Evolutionary conservation across 495 filamentous ascomycete species (phyloP), one percentile per base, ranked within the genome.

Genomic region (Aspergillus homomorphus): DNA sequence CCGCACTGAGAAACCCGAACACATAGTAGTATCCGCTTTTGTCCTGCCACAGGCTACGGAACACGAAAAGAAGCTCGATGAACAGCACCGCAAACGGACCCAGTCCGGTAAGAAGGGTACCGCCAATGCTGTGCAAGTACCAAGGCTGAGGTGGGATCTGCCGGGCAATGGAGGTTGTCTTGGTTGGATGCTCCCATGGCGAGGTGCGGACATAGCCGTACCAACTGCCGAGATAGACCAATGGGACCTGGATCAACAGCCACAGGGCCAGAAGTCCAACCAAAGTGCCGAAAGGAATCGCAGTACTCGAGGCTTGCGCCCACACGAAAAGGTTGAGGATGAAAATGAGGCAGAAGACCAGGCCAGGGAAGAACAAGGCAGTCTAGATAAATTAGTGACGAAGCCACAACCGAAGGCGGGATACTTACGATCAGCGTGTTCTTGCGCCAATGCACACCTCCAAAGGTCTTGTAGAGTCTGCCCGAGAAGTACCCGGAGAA

Each of bases 11-110:
- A 78, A 95, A 97, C 9, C 92, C 92, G 72, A 95, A 96, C 42
- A 97, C 86, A 71, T 97, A 97, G 70, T 96, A 96, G 66, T 95
- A 97, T 14, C 89, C 90, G 65, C 85, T 90, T 75, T 96, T 96
- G 66, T 96, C 91, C 68, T 91, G 88, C 91, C 91, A 96, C 12
- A 96, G 66, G 56, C 87, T 92, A 69, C 90, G 89, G 69, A 97
- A 97, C 28, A 97, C 86, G 75, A 94, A 97, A 26, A 96, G 80
- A 7, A 96, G 80, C 72, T 97, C 92, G 64, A 96, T 92, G 67
- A 96, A 97, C 59, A 97, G 87, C 19, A 97, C 91, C 3, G 89
- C 89, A 66, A 97, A 97, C 0, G 92, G 91, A 20, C 95, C 82
- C n/a, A 93, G 64, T 1, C 92, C 92, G 0, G 90, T 89, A 14